Evolutionary conservation across 2,329 filamentous ascomycete species (phyloP).

Genomic region (Hypoxylon rubiginosum): DNA sequence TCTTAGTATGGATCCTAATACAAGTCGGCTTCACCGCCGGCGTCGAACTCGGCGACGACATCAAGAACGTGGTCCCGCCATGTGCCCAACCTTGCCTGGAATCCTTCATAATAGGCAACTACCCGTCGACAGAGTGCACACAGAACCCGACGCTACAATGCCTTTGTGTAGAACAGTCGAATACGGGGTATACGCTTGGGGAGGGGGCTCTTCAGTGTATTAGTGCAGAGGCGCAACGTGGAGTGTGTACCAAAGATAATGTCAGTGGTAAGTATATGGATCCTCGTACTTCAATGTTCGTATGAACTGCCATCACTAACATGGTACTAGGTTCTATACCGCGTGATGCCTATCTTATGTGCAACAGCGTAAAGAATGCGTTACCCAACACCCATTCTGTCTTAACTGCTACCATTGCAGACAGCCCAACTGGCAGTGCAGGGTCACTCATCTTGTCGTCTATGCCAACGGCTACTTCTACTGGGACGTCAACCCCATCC

Average conservation of each 20-base stretch:
- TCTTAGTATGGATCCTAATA: slow-evolving; percentile 50
- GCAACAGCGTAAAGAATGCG: slow-evolving; percentile 63
- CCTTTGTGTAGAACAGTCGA: slow-evolving; percentile 72
- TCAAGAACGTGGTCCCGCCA: slow-evolving; percentile 45
- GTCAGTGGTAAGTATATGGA: slow-evolving; percentile 53
- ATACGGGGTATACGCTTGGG: slow-evolving; percentile 76
- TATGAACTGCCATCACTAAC: slow-evolving; percentile 41
- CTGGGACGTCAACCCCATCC: slow-evolving; percentile 4
- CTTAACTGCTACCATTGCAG: slow-evolving; percentile 69
- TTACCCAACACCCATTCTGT: slow-evolving; percentile 69
- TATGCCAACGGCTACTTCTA: slow-evolving; percentile 19
- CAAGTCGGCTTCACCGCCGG: slow-evolving; percentile 39
- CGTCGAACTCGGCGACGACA: slow-evolving; percentile 46
- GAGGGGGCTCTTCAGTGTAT: slow-evolving; percentile 79
- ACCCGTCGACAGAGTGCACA: slow-evolving; percentile 63
- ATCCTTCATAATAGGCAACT: slow-evolving; percentile 73
- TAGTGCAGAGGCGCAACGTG: slow-evolving; percentile 63
- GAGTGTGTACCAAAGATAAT: slow-evolving; percentile 65
- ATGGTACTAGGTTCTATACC: slow-evolving; percentile 34
- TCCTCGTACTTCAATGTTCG: slow-evolving; percentile 6
- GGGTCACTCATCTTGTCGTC: slow-evolving; percentile 37
- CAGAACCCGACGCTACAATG: slow-evolving; percentile 68
- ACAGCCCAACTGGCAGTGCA: slow-evolving; percentile 51
- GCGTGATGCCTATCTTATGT: slow-evolving; percentile 68
- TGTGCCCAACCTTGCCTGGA: slow-evolving; percentile 66